Base-by-base conservation (phyloP, 2,329 filamentous ascomycete genomes). In the Aspergillus unguis region DNA sequence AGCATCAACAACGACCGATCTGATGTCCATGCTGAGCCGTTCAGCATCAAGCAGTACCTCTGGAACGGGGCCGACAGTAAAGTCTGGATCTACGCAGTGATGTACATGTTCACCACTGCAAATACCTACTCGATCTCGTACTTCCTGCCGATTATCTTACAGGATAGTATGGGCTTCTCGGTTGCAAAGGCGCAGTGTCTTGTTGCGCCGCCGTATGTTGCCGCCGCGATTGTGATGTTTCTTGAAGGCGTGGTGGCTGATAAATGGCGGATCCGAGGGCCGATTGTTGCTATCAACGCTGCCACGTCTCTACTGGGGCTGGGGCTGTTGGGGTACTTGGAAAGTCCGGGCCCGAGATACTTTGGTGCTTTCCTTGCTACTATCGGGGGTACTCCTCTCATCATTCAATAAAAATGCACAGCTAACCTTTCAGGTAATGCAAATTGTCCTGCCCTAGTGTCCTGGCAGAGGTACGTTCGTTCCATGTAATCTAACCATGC, bases 111-210 rank as follows among this genome's bases (percentile, higher is more conserved):
- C 25, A 60, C 82, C 2, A 90, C 88, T 0, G 88, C 87, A 8
- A 81, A 88, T 46, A 80, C 80, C n/a, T 94, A 94, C 66, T 84
- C 88, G 0, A 80, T 94, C 6, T 86, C 87, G 2, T 92, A 88
- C 69, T 92, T 92, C 65, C 72, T 92, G 3, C 88, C 89, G 5
- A 82, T 92, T 62, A 88, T 94, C 61, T 81, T 95, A 5, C 64
- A 65, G 6, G 58, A 71, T 26, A 78, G 79, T 17, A 81, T 92
- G 76, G 80, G 82, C 10, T 92, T 89, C 74, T 75, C 70, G 43
- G 75, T 85, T 4, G 85, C 78, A 6, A 75, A 75, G 44, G 76
- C 86, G 0, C 87, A 90, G 69, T 89, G 86, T 65, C 81, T 92
- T 4, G 79, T 85, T 3, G 86, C 88, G 0, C 86, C 86, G 0